Evolutionary conservation across 2,329 filamentous ascomycete species (phyloP), one percentile per base, ranked within the genome.

Genomic region (Pseudogymnoascus sp.): DNA sequence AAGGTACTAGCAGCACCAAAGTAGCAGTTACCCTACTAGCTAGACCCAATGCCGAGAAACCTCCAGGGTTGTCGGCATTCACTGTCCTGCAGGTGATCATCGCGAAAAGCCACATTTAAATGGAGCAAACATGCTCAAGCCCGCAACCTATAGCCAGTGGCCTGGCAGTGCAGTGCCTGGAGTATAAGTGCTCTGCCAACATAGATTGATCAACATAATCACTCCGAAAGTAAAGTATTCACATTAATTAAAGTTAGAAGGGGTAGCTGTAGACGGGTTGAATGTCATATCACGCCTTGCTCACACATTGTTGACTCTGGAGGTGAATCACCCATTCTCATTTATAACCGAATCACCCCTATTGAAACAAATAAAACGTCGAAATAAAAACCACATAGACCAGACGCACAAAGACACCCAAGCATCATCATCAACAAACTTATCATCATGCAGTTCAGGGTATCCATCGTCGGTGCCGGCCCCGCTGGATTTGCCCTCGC

Each of bases 401-500:
- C 29, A 21, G 3, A 21, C n/a, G 4, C 29, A 9, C 15, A 33
- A 4, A 56, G 1, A 21, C 9, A 19, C 10, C 21, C 29, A 3
- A 60, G 2, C 23, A 63, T 53, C 19, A 59, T n/a, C 59, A 21
- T 13, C 33, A 17, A 15, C 26, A 17, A n/a, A 38, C 7, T 31
- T 21, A 4, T 7, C 9, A 46, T 2, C 13, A n/a, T 61, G 23
- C 61, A 53, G 13, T 46, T 66, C 2, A 61, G 60, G 42, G 64
- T 66, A 7, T 64, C 65, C 37, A 66, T 66, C 13, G 65, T 66
- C 13, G 65, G 65, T 2, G 64, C 40, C 3, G 65, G 65, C 10
- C 65, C 65, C 2, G 65, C 64, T 56, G 65, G 65, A 26, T 37
- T 63, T 17, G 62, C 56, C 9, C 56, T 60, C 33, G 62, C 62